phyloP scores from a whole-genome alignment of 2,329 filamentous ascomycete species.

The Delphinella strobiligena region DNA sequence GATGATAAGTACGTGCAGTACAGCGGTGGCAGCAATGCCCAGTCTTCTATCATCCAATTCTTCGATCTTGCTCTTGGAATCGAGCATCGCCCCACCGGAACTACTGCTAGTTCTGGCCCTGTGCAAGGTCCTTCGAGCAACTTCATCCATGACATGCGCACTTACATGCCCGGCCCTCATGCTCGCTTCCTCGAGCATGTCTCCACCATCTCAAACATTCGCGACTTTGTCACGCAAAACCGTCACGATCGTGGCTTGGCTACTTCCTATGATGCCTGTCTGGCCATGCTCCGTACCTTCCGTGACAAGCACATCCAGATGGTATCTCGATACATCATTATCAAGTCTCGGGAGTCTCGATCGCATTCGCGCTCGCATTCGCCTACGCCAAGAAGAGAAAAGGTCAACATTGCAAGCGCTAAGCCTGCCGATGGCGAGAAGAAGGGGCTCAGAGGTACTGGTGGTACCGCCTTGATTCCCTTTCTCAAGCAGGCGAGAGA shows the following conservation, averaged over 20 bases:
- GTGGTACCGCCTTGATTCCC: conserved; percentile 84
- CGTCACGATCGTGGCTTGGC: conserved; percentile 52
- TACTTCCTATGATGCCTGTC: conserved; percentile 80
- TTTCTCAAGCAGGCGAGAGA: conserved; percentile 95
- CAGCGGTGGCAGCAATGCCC: conserved; percentile 88
- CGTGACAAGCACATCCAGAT: conserved; percentile 94
- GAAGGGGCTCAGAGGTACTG: conserved; percentile 71
- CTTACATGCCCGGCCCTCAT: conserved; percentile 92
- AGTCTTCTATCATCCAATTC: conserved; percentile 94
- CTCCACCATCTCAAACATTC: conserved; percentile 70
- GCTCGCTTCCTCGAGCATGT: conserved; percentile 80
- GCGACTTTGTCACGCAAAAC: conserved; percentile 60
- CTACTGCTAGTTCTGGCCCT: conserved; percentile 38
- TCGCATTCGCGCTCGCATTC: conserved; percentile 13
- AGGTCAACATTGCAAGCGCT: conserved; percentile 51
- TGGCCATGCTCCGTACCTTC: conserved; percentile 65
- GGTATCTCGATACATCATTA: conserved; percentile 88
- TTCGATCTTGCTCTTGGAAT: conserved; percentile 88
- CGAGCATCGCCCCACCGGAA: conserved; percentile 79
- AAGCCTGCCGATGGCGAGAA: conserved; percentile 26
- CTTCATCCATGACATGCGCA: conserved; percentile 93
- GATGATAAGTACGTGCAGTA: conserved; percentile 60
- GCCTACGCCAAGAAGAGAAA: conserved; percentile 11
- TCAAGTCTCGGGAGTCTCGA: conserved; percentile 66
- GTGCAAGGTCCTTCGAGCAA: conserved; percentile 50